Evolutionary conservation across 257 asterid genomes (phyloP).

Genomic region (Echites panduratus): DNA sequence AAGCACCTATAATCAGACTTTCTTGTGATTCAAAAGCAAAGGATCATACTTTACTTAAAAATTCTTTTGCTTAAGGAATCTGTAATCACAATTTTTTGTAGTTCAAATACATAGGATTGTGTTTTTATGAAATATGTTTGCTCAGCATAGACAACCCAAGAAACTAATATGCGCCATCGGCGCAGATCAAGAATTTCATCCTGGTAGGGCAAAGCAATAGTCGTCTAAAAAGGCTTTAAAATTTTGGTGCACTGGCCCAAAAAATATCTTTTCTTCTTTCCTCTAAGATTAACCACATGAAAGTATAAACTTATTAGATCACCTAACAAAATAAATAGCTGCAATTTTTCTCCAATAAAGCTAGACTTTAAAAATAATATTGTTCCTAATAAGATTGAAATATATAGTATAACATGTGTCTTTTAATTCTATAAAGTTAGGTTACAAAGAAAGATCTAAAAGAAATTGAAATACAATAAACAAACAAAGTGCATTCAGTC

Average conservation of each 20-base stretch:
- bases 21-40: background rate
- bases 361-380: background rate
- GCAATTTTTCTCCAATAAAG: background rate
- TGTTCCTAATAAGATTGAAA: too few species aligned
- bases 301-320: background rate
- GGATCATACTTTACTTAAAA: background rate
- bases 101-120: background rate
- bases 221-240: background rate
- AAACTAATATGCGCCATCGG: background rate
- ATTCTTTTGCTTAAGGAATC: background rate
- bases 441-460: too few species aligned
- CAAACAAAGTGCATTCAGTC: background rate
- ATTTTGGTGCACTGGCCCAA: background rate
- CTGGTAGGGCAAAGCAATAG: too few species aligned
- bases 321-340: background rate
- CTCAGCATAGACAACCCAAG: background rate
- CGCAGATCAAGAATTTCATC: background rate
- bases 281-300: background rate
- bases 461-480: background rate
- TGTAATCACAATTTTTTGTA: background rate
- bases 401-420: too few species aligned
- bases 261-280: background rate
- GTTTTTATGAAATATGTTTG: background rate
- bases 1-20: background rate
- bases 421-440: background rate